Base-by-base conservation (phyloP, 768 basidiomycete species). In the Amanita phalloides region DNA sequence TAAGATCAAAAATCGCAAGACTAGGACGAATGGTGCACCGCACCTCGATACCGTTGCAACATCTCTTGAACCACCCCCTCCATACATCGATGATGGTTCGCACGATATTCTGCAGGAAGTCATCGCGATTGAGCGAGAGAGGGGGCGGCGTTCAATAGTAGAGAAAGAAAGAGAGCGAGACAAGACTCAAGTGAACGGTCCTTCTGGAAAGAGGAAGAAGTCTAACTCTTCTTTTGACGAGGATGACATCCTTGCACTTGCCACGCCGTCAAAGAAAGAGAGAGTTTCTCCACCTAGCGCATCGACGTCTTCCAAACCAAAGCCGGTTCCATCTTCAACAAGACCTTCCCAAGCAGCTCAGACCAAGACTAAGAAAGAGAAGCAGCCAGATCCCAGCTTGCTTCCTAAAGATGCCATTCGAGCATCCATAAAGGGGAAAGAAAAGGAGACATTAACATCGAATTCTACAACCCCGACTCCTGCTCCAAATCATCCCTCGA, bases 61-160 rank as follows among this genome's bases (percentile, higher is more conserved):
- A 6, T 62, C 75, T 45, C 65, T 74, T 21, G 83, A 87, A 55
- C 79, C 74, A 14, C 77, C 84, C 1, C 80, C 81, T 2, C 76
- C 82, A 3, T 84, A 84, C 60, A 75, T 83, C 41, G 86, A 89
- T 57, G 86, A 89, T 64, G 86, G 84, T n/a, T 85, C 83, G 26
- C 81, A 86, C 57, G 87, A 90, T 59, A 72, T 90, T 37, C 68
- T 88, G 2, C 84, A 88, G 62, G 87, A 90, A 62, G 86, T 90
- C 17, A 75, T 89, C 49, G 87, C 87, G 6, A 84, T 89, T 37
- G 87, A 90, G 61, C 71, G 77, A 49, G 79, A 82, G 64, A 77
- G 81, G 63, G 71, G 75, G 26, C 71, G 72, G 25, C 73, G 76
- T 33, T 68, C 67, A 45, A 58, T 65, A 6, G 60, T 60, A n/a